Base-by-base conservation (phyloP, 2,329 filamentous ascomycete genomes). In the Xylaria multiplex region DNA sequence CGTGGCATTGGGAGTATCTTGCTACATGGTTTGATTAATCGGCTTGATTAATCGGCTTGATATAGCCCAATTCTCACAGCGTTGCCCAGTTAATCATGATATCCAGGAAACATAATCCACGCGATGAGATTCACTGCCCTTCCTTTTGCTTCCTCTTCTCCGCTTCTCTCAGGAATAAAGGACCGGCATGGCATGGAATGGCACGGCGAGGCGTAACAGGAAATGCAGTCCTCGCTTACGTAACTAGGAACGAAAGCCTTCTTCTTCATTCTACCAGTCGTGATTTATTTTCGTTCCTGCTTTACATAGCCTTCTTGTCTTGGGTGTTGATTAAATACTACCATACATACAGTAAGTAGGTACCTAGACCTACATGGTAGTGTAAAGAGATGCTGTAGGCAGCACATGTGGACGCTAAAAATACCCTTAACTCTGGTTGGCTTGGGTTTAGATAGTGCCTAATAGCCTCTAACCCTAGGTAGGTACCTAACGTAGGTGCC, bases 211-310 rank as follows among this genome's bases (percentile, higher is more conserved):
- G n/a, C 45, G 24, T 50, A 40, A 14, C 37, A 40, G 37, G 24
- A 8, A 30, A n/a, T 22, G 9, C 30, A 35, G n/a, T 27, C 27
- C 52, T 55, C 48, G 45, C 48, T 64, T 53, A 40, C 30, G 27
- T 37, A 46, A 40, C 27, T 37, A 30, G 5, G 37, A 46, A 62
- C n/a, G 42, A n/a, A 27, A 46, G 46, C 54, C 37, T 58, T 46
- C 19, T 22, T 37, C 13, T 16, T 22, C 52, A n/a, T 40, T 40
- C 35, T 32, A 50, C 35, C 19, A 32, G 45, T 59, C 46, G 32
- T 50, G 45, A 35, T 30, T 43, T 16, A 14, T 40, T 52, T 30
- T 27, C 19, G 22, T 53, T 53, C 46, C 46, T 22, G 13, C 30
- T 40, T 27, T 37, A 30, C 19, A 37, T 37, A 55, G 37, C 53